Evolutionary conservation across 345 rosid species (phyloP), one percentile per base, ranked within the genome.

Genomic region (Aethionema arabicum): DNA sequence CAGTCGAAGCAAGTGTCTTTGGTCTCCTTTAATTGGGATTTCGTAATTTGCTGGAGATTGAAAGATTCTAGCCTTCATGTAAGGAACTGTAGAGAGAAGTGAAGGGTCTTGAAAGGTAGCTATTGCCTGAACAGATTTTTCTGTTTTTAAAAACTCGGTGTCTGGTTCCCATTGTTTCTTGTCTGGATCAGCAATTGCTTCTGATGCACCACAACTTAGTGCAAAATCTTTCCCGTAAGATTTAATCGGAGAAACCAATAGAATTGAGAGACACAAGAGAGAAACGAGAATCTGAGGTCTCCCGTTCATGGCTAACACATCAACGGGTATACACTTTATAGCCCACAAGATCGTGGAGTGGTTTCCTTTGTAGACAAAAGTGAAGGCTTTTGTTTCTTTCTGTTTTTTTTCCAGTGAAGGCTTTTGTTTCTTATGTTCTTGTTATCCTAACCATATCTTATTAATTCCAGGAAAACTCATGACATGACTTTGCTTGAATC

Each of bases 1-100:
- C 43, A 85, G 59, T 54, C 96, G 74, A 35, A 86, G 45, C 65
- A 72, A 55, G 58, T 80, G 77, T 5, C 90, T 78, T 1, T 73
- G 46, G 43, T 68, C 61, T 13, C 76, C 51, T 46, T 64, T 65
- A 38, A 85, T 42, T 0, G 88, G 83, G 58, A 87, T 72, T 27
- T 68, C 56, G 21, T 90, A 93, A 3, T 78, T 75, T 13, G 74
- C 82, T 4, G 78, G 81, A 8, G 88, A 61, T 10, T 65, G 59
- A 61, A 90, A 86, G 36, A 86, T 72, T 65, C 97, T 79, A 5
- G 92, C 92, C 6, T 74, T 76, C 96, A 88, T 86, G 68, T 78
- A 86, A 5, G 96, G 97, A 51, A 87, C 38, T 6, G 67, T 45
- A 0, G 96, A 86, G 33, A 61, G 66, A 63, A 86, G 85, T 0